phyloP scores from a whole-genome alignment of 768 basidiomycete species.

The Leccinum olivaceopallidum region DNA sequence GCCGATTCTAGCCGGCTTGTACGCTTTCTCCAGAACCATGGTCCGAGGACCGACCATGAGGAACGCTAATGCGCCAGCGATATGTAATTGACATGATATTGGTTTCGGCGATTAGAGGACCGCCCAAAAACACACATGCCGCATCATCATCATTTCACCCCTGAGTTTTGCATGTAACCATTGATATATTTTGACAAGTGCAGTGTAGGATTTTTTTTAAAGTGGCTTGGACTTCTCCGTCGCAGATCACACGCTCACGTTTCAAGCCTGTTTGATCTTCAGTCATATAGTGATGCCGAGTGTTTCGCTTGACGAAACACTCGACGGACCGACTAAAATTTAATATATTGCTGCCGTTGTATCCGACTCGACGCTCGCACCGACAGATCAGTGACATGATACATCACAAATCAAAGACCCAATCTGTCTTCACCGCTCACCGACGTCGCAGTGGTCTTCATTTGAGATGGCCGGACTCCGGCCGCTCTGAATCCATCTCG shows the following conservation, averaged over 20 bases:
- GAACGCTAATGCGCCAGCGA: not conserved
- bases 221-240: not conserved
- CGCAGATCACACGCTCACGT: not conserved
- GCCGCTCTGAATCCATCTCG: not conserved
- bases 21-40: not conserved
- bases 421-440: not conserved
- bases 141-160: not conserved
- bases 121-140: not conserved
- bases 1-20: not conserved
- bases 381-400: not conserved
- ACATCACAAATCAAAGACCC: not conserved
- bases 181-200: not conserved
- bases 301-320: not conserved
- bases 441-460: not conserved
- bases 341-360: not conserved
- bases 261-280: not conserved
- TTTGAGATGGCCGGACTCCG: not conserved
- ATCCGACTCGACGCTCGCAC: not conserved
- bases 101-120: not conserved
- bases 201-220: slow-evolving; percentile 1
- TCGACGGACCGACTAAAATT: not conserved
- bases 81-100: not conserved
- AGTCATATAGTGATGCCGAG: not conserved
- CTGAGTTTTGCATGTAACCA: slow-evolving; percentile 9
- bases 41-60: not conserved